Percentiles rank a stretch among this genome's conserved stretches.
Evolutionary conservation across 163 green algal species (phyloP).

Genomic region (Volvox carteri): DNA sequence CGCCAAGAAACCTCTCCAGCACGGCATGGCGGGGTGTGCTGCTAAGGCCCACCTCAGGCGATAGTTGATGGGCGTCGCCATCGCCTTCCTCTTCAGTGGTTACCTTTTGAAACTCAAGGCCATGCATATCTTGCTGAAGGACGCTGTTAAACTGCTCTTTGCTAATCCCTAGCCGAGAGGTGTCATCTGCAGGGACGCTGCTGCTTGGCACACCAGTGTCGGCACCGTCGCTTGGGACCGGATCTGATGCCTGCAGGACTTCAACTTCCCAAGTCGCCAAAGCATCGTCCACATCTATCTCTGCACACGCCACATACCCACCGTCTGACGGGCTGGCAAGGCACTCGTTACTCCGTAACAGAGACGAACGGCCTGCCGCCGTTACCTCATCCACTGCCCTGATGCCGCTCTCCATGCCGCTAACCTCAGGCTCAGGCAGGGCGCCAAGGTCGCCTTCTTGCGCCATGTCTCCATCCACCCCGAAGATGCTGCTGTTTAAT

Average conservation of each 20-base stretch:
- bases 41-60: not conserved
- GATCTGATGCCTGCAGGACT: not conserved
- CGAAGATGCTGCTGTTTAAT: not conserved
- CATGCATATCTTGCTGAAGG: constrained; percentile 31
- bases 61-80: not conserved
- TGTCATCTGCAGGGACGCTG: not conserved
- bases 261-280: not conserved
- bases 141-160: constrained; percentile 17
- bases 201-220: not conserved
- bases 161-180: not conserved
- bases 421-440: not conserved
- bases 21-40: not conserved
- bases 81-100: not conserved
- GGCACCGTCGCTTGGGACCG: not conserved
- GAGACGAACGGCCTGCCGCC: too few relatives aligned
- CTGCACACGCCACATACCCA: not conserved
- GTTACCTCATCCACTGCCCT: not conserved
- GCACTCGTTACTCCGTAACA: too few relatives aligned
- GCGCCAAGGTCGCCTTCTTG: not conserved
- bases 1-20: not conserved
- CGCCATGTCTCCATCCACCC: not conserved
- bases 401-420: not conserved
- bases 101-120: not conserved
- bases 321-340: not conserved
- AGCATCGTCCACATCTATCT: not conserved